A percentile compares a stretch with the other conserved stretches of the same genome.
These are phyloP conservation scores for Metarhizium guizhouense DNA, from an alignment of 2,329 filamentous ascomycete genomes.

Conservation along the genomic window DNA sequence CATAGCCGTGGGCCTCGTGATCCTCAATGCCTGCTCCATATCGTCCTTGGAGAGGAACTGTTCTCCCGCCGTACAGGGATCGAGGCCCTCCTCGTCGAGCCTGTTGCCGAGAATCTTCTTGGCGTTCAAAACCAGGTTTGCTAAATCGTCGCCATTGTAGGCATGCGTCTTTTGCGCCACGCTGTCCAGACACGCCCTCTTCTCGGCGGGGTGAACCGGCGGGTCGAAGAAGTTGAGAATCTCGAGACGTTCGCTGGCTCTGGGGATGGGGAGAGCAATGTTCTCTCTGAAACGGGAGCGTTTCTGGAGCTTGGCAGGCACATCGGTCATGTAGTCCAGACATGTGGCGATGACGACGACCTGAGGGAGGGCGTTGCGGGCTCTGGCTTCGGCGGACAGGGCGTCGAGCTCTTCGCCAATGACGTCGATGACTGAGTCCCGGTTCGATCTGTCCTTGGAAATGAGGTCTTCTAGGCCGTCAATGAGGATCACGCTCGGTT, in stretches of 20 bases:
- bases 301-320: slow-evolving; percentile 61
- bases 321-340: slow-evolving; percentile 57
- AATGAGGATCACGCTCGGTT: slow-evolving; percentile 72
- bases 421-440: slow-evolving; percentile 38
- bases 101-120: slow-evolving; percentile 18
- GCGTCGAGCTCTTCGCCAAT: slow-evolving; percentile 48
- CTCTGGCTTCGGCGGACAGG: slow-evolving; percentile 32
- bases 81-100: slow-evolving; percentile 12
- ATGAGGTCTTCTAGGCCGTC: slow-evolving; percentile 68
- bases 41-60: slow-evolving; percentile 36
- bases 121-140: slow-evolving; percentile 43
- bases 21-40: slow-evolving; percentile 55
- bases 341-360: slow-evolving; percentile 71
- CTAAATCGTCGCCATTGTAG: slow-evolving; percentile 72
- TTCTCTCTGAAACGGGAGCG: slow-evolving; percentile 56
- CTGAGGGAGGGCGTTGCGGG: slow-evolving; percentile 33
- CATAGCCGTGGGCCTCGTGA: slow-evolving; percentile 76
- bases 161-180: slow-evolving; percentile 75
- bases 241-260: slow-evolving; percentile 58
- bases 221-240: slow-evolving; percentile 58
- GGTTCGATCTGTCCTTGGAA: slow-evolving; percentile 46
- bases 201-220: slow-evolving; percentile 35
- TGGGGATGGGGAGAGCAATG: slow-evolving; percentile 70
- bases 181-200: slow-evolving; percentile 43
- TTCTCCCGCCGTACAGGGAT: slow-evolving; percentile 8